phyloP scores from a whole-genome alignment of 1,284 basidiomycete species.

The Cerrena zonata region DNA sequence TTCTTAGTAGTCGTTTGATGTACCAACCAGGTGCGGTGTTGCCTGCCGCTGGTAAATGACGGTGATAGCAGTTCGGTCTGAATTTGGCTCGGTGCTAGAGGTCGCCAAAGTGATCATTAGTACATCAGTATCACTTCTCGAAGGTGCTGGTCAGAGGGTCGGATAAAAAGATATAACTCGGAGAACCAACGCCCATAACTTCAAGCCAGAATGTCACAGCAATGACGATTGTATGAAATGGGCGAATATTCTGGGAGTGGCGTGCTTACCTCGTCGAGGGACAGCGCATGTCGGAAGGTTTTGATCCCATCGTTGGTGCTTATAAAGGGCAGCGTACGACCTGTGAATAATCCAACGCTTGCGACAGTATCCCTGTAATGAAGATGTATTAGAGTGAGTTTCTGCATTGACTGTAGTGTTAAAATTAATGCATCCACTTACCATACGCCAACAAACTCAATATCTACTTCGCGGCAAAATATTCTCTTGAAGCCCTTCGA shows the following conservation, averaged over 20 bases:
- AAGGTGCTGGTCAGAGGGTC: background rate
- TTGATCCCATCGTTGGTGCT: conserved; percentile 33
- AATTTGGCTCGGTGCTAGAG: conserved; percentile 35
- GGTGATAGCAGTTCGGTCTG: conserved; percentile 29
- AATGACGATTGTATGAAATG: too few relatives aligned
- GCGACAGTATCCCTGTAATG: conserved; percentile 33
- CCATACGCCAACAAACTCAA: conserved; percentile 45
- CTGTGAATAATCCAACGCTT: conserved; percentile 33
- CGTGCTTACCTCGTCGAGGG: conserved; percentile 36
- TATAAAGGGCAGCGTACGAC: conserved; percentile 37
- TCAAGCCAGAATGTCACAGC: too few relatives aligned
- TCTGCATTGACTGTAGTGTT: too few relatives aligned
- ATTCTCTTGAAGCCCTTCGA: conserved; percentile 46
- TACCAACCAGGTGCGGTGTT: background rate
- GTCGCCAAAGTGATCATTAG: background rate
- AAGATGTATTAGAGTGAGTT: background rate
- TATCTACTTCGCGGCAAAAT: conserved; percentile 43
- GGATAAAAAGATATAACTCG: background rate
- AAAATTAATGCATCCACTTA: conserved; percentile 12
- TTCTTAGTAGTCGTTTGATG: background rate
- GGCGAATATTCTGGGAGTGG: too few relatives aligned
- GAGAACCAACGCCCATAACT: too few relatives aligned
- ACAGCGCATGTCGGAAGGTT: conserved; percentile 39
- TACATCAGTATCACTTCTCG: background rate
- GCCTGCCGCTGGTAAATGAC: conserved; percentile 10